Percentiles rank a stretch among this genome's conserved stretches.
These are phyloP conservation scores for Salix suchowensis DNA, from an alignment of 345 rosid species.

Conservation along the genomic window DNA sequence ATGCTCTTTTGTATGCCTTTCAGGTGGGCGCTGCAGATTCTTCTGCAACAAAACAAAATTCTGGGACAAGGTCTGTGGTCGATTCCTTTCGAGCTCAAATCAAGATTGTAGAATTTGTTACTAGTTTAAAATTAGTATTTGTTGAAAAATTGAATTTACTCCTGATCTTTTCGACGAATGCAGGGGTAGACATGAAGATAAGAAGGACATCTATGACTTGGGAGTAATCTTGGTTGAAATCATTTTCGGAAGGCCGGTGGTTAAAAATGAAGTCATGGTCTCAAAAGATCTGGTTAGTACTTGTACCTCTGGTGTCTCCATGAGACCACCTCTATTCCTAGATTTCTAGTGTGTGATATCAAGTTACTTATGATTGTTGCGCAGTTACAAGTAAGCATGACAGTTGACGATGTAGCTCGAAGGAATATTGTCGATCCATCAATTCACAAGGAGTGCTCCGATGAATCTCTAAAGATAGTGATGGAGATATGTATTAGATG, in stretches of 20 bases:
- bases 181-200: slow-evolving; percentile 35
- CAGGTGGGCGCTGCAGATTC: slow-evolving; percentile 26
- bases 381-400: slow-evolving; percentile 45
- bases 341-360: neutral
- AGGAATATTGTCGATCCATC: slow-evolving; percentile 46
- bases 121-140: no score
- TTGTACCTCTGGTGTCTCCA: neutral
- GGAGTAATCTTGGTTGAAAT: slow-evolving; percentile 61
- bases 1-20: slow-evolving; percentile 8
- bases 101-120: neutral
- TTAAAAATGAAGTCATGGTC: slow-evolving; percentile 29
- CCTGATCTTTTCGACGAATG: neutral
- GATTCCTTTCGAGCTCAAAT: neutral
- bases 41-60: slow-evolving; percentile 21
- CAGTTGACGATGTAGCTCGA: slow-evolving; percentile 32
- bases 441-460: slow-evolving; percentile 43
- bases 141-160: no score
- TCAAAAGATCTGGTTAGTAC: slow-evolving; percentile 49
- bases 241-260: slow-evolving; percentile 48
- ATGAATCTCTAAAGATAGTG: slow-evolving; percentile 48
- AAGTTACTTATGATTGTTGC: neutral
- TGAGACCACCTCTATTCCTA: neutral
- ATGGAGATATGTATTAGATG: slow-evolving; percentile 47
- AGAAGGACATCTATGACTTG: slow-evolving; percentile 41
- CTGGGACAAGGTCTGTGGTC: slow-evolving; percentile 20